phyloP scores from a whole-genome alignment of 2,329 filamentous ascomycete species.

The Pseudocercospora ulei region DNA sequence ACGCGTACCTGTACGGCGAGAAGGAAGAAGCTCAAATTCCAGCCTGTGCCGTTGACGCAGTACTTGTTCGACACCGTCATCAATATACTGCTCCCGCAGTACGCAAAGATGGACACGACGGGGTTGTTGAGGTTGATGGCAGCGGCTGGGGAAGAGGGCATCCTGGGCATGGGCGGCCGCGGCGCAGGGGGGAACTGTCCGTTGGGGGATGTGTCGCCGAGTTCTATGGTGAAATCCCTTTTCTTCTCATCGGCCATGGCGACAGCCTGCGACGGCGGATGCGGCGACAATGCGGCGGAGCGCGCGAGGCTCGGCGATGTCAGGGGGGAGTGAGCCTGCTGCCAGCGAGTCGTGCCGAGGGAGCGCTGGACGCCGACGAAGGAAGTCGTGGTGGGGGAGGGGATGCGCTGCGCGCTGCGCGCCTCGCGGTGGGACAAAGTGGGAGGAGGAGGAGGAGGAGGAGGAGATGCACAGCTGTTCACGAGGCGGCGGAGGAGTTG shows the following conservation, averaged over 20 bases:
- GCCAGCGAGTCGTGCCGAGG: conserved; percentile 23
- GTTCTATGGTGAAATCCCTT: conserved; percentile 62
- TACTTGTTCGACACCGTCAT: conserved; percentile 99
- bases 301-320: conserved; percentile 12
- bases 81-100: conserved; percentile 91
- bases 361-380: conserved; percentile 29
- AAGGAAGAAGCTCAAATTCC: conserved; percentile 96
- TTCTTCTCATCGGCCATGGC: conserved; percentile 82
- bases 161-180: conserved; percentile 40
- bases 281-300: too few relatives aligned
- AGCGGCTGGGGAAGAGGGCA: conserved; percentile 40
- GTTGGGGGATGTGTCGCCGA: conserved; percentile 51
- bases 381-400: conserved; percentile 27
- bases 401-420: conserved; percentile 16
- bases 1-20: conserved; percentile 77
- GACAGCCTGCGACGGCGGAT: conserved; percentile 2
- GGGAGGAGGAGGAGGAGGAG: background rate
- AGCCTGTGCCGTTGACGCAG: conserved; percentile 77
- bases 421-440: too few relatives aligned
- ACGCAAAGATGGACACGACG: conserved; percentile 69
- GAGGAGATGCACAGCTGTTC: too few relatives aligned
- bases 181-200: conserved; percentile 37
- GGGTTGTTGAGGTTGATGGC: conserved; percentile 53
- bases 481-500: too few relatives aligned
- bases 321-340: conserved; percentile 23